A percentile compares a stretch with the other conserved stretches of the same genome.
Evolutionary conservation across 108 stramenopile genomes (phyloP).

Genomic region (Skeletonema potamos): DNA sequence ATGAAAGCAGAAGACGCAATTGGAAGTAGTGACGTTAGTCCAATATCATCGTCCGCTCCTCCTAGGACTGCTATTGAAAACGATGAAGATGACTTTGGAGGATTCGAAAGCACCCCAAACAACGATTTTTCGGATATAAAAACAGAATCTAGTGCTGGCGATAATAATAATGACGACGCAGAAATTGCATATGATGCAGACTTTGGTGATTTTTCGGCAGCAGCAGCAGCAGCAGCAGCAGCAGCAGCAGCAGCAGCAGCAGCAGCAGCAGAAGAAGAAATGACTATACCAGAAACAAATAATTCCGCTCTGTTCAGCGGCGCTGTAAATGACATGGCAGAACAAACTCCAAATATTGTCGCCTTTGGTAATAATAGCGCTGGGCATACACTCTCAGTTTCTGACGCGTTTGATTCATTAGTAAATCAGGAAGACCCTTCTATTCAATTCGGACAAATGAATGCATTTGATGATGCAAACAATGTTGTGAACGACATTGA

Average conservation of each 20-base stretch:
- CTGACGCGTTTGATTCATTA: slow-evolving; percentile 7
- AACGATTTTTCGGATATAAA: neutral
- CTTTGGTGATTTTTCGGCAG: neutral
- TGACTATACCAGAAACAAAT: neutral
- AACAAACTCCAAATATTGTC: neutral
- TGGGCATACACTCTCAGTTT: slow-evolving; percentile 2
- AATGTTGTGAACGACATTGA: neutral
- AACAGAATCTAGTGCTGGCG: neutral
- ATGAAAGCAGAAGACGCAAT: neutral
- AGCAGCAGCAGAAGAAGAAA: neutral
- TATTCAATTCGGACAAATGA: neutral
- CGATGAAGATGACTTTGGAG: neutral
- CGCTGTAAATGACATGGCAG: neutral
- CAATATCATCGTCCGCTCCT: neutral
- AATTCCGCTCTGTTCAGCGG: neutral
- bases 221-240: neutral
- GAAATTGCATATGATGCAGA: neutral
- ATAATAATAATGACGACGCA: neutral
- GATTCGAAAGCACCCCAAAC: neutral
- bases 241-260: neutral
- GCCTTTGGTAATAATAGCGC: neutral
- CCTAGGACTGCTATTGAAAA: neutral
- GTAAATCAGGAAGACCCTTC: slow-evolving; percentile 2
- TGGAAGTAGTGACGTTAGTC: neutral
- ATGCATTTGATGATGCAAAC: neutral